Base-by-base conservation (phyloP, 1,139 yeast genomes). In the Kodamaea suecica region DNA sequence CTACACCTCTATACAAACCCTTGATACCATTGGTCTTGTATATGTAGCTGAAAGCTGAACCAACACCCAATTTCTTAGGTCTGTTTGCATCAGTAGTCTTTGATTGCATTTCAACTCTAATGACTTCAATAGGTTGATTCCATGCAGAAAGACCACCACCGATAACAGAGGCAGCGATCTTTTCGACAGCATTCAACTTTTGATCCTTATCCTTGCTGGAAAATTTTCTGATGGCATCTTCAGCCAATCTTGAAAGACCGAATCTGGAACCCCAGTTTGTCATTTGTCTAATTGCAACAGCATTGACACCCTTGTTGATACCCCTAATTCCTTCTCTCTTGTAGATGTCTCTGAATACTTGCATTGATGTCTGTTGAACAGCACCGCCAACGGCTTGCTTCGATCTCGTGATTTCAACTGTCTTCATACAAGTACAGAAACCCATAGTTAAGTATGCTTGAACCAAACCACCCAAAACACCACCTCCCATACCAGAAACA, bases 231-330 rank as follows among this genome's bases (percentile, higher is more conserved):
- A 92, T 87, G 7, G 66, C 72, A 49, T 85, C 95, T 68, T 92
- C 98, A 17, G 95, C 95, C 55, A 90, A 74, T 57, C 98, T 78
- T 12, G 95, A 76, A 33, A 92, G 73, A 25, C 97, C 98, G 57
- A 90, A 90, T 58, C 98, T 76, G 19, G 97, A 87, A 36, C 98
- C 98, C 98, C 98, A 92, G 65, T 92, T 92, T 49, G 97, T 90
- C 84, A 88, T 84, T 63, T 92, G 98, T 66, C 98, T 84, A 50
- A 92, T 84, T 21, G 98, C 97, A 42, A 92, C 97, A n/a, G 98
- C 98, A 57, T 92, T 92, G 43, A 92, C 98, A 59, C 98, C 98
- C 67, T 84, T 88, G 66, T 92, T 92, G 57, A 92, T 87, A 50
- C 98, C 98, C 51, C 82, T 73, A 40, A 92, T 77, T 48, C 98